phyloP scores from a whole-genome alignment of 2,329 filamentous ascomycete species.

The Fusarium proliferatum region DNA sequence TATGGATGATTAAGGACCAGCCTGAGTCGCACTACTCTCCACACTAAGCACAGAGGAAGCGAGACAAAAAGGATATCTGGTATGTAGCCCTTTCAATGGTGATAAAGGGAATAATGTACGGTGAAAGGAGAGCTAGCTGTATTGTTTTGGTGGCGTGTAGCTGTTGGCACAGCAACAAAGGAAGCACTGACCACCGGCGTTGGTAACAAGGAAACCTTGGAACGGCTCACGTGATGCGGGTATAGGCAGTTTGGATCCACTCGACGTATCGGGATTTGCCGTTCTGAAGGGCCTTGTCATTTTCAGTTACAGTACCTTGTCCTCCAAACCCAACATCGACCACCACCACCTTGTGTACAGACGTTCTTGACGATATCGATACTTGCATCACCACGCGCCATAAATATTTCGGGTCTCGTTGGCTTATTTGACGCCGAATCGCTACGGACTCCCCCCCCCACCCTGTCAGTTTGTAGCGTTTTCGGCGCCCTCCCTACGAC shows the following conservation, averaged over 20 bases:
- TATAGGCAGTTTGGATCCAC: conserved; percentile 10
- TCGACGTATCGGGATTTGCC: conserved; percentile 46
- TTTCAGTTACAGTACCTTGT: conserved; percentile 50
- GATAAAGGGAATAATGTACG: conserved; percentile 22
- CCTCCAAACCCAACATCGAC: conserved; percentile 46
- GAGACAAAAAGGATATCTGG: conserved; percentile 8
- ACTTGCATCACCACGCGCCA: conserved; percentile 42
- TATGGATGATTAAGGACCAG: conserved; percentile 35
- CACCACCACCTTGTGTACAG: conserved; percentile 43
- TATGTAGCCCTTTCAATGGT: conserved; percentile 30
- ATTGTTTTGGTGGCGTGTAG: conserved; percentile 39
- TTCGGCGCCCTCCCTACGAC: conserved; percentile 36
- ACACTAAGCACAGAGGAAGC: conserved; percentile 31
- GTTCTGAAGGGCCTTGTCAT: conserved; percentile 45
- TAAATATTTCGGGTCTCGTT: conserved; percentile 22
- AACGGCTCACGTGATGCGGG: conserved; percentile 42
- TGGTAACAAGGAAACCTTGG: background rate
- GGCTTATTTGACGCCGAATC: conserved; percentile 37
- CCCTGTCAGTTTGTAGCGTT: conserved; percentile 42
- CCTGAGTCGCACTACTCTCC: conserved; percentile 33
- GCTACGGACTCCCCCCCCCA: conserved; percentile 33
- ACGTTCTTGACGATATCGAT: conserved; percentile 44
- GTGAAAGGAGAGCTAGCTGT: conserved; percentile 4
- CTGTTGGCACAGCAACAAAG: conserved; percentile 37
- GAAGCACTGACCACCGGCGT: conserved; percentile 1